These are phyloP conservation scores for Yueomyces sinensis DNA, from an alignment of 805 yeast species.

Conservation along the genomic window DNA sequence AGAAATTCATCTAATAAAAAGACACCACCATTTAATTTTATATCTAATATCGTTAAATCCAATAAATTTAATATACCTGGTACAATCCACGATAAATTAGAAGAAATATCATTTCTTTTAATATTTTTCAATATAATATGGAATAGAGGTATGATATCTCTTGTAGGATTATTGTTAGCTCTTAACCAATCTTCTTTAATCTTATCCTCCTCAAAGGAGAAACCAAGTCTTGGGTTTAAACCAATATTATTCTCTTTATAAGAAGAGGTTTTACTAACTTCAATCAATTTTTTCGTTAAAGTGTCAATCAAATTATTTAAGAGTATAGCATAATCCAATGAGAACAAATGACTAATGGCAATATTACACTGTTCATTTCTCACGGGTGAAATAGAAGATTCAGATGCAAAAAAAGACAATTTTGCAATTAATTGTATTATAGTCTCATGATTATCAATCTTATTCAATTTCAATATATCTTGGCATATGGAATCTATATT, in stretches of 20 bases:
- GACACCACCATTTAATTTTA: conserved; percentile 16
- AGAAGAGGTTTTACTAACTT: neutral
- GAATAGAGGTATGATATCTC: conserved; percentile 16
- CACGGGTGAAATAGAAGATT: no score
- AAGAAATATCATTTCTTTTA: conserved; percentile 9
- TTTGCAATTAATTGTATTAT: no score
- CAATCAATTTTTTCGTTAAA: conserved; percentile 9
- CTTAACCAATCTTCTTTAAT: conserved; percentile 11
- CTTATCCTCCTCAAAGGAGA: conserved; percentile 11
- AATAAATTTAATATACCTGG: conserved; percentile 22
- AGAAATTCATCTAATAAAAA: conserved; percentile 12
- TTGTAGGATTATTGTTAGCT: no score
- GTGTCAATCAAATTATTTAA: no score
- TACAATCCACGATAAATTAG: conserved; percentile 22
- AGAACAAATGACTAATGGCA: no score
- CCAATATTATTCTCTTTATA: conserved; percentile 2
- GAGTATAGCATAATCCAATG: no score
- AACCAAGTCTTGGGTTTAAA: conserved; percentile 7
- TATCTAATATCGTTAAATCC: conserved; percentile 15
- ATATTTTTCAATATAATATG: conserved; percentile 10
- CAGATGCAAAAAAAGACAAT: no score
- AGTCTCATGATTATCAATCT: no score
- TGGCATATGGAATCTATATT: no score
- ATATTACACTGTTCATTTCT: no score
- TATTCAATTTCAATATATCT: no score